phyloP scores from a whole-genome alignment of 1,284 basidiomycete species.

The Sporisorium scitamineum region DNA sequence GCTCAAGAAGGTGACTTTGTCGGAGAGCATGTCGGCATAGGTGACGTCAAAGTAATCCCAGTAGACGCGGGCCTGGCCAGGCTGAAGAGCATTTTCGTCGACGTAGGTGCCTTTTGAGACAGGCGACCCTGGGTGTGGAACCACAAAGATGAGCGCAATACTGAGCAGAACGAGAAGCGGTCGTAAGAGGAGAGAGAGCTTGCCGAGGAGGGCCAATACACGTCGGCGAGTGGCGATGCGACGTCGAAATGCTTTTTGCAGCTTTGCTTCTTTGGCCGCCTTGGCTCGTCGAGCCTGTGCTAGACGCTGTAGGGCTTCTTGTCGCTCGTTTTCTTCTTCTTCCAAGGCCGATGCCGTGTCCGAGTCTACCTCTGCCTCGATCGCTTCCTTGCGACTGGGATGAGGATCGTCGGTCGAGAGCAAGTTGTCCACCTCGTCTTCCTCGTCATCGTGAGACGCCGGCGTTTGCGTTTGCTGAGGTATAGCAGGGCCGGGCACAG shows the following conservation, averaged over 20 bases:
- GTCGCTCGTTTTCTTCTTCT: conserved; percentile 6
- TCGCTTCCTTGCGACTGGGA: background rate
- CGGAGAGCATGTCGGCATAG: conserved; percentile 55
- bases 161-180: conserved; percentile 32
- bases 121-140: conserved; percentile 56
- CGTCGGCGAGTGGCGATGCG: conserved; percentile 39
- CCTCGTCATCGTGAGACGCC: background rate
- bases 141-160: conserved; percentile 45
- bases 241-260: conserved; percentile 30
- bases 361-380: background rate
- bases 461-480: background rate
- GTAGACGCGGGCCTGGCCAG: conserved; percentile 53
- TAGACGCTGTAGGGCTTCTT: conserved; percentile 15
- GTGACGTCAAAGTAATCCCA: conserved; percentile 62
- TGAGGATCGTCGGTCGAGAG: conserved; percentile 12
- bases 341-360: background rate
- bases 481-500: conserved; percentile 9
- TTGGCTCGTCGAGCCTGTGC: conserved; percentile 19
- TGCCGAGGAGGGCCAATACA: conserved; percentile 24
- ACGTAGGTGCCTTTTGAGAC: conserved; percentile 63
- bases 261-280: conserved; percentile 28
- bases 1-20: conserved; percentile 27
- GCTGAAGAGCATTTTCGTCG: conserved; percentile 68
- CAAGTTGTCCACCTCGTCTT: conserved; percentile 35
- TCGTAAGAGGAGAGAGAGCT: conserved; percentile 15